These are phyloP conservation scores for Cadophora sp. DNA, from an alignment of 2,329 filamentous ascomycete species.

Conservation along the genomic window DNA sequence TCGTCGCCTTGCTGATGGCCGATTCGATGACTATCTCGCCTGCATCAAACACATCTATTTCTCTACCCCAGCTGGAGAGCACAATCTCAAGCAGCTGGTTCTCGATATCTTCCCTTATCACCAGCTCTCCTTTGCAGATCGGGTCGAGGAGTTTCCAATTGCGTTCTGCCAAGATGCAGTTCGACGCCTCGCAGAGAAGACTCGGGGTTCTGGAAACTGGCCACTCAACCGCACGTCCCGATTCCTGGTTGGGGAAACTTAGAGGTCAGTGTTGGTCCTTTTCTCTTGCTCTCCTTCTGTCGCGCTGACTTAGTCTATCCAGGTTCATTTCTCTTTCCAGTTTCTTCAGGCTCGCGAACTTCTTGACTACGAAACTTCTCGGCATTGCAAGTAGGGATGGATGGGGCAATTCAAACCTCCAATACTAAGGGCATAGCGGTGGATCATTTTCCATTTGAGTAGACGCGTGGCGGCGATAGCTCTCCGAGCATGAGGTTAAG, in stretches of 20 bases:
- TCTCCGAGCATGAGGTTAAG: too few species aligned
- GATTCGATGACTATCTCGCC: constrained; percentile 1
- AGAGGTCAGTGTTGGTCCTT: background rate
- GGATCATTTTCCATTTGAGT: too few species aligned
- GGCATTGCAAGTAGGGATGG: too few species aligned
- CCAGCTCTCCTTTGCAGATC: background rate
- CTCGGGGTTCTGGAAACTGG: background rate
- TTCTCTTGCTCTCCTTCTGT: background rate
- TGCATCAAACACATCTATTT: constrained; percentile 10
- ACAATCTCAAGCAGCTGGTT: background rate
- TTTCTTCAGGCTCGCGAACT: background rate
- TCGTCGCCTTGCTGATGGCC: background rate
- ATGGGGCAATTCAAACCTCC: too few species aligned
- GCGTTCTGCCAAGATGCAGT: constrained; percentile 1
- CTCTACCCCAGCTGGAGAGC: constrained; percentile 6
- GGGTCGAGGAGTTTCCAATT: constrained; percentile 6
- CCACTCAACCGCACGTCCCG: background rate
- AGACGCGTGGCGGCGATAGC: too few species aligned
- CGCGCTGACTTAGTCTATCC: background rate
- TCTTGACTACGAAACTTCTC: too few species aligned
- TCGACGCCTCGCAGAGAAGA: background rate
- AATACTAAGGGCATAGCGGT: too few species aligned
- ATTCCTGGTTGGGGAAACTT: background rate
- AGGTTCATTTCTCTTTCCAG: background rate
- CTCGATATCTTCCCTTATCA: constrained; percentile 8